phyloP scores from a whole-genome alignment of 208 protist genomes.

The Trypanosomatidae sp. region DNA sequence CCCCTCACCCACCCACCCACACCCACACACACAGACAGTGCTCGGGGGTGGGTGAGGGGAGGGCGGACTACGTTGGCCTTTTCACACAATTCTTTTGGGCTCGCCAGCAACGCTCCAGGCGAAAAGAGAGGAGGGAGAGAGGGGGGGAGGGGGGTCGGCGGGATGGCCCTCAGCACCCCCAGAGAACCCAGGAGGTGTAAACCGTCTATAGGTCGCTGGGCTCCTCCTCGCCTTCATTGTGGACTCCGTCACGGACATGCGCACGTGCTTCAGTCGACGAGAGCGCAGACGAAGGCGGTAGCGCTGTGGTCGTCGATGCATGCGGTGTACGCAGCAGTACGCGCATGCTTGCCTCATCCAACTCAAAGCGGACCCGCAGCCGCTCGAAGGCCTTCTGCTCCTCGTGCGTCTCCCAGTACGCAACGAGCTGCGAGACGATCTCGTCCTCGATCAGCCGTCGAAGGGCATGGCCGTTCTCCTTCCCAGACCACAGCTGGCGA shows the following conservation, averaged over 20 bases:
- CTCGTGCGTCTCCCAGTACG: conserved; percentile 37
- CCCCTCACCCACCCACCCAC: no score
- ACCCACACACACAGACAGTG: not conserved
- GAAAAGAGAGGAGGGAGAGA: not conserved
- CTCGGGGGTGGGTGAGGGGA: not conserved
- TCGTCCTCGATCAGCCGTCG: conserved; percentile 58
- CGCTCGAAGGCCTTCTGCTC: conserved; percentile 3
- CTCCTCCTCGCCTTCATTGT: not conserved
- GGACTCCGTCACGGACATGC: not conserved
- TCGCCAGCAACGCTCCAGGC: not conserved
- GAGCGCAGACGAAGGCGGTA: not conserved
- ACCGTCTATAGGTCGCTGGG: not conserved
- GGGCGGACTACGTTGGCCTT: no score
- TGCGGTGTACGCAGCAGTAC: conserved; percentile 16
- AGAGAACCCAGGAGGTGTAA: not conserved
- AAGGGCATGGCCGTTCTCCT: conserved; percentile 73
- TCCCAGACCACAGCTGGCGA: conserved; percentile 43
- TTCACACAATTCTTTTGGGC: no score
- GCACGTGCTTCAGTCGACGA: conserved; percentile 2
- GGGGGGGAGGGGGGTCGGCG: not conserved
- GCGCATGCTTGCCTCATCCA: conserved; percentile 19
- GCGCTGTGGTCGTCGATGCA: not conserved
- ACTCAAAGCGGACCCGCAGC: conserved; percentile 19
- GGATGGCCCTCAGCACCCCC: not conserved
- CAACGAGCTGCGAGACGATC: conserved; percentile 51